These are phyloP conservation scores for Cladosporium sp. DNA, from an alignment of 2,329 filamentous ascomycete species.

Conservation along the genomic window DNA sequence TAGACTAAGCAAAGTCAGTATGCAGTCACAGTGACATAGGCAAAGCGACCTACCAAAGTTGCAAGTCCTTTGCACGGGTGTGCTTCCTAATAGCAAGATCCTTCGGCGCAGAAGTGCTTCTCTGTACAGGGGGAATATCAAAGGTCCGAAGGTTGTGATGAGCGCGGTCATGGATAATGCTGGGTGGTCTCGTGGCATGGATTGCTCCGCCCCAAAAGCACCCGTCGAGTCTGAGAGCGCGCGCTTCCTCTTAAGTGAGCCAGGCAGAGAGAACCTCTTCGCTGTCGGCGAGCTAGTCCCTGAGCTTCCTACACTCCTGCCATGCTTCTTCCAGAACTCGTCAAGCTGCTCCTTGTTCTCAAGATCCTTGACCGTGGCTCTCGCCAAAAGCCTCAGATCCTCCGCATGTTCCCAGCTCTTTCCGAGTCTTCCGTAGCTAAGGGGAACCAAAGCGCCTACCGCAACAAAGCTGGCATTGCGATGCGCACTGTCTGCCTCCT, in stretches of 20 bases:
- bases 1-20: constrained; percentile 66
- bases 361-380: constrained; percentile 65
- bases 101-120: constrained; percentile 84
- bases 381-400: constrained; percentile 71
- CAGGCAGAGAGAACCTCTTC: not conserved
- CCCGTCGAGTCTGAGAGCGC: constrained; percentile 57
- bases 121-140: constrained; percentile 88
- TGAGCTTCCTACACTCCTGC: constrained; percentile 27
- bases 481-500: constrained; percentile 73
- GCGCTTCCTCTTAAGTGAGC: constrained; percentile 29
- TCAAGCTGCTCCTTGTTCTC: constrained; percentile 67
- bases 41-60: constrained; percentile 9
- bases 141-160: constrained; percentile 80
- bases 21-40: not conserved
- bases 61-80: constrained; percentile 82
- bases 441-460: constrained; percentile 82
- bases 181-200: constrained; percentile 77
- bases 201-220: constrained; percentile 62
- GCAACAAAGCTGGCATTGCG: constrained; percentile 92
- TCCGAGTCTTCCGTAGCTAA: constrained; percentile 82
- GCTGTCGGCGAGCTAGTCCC: not conserved
- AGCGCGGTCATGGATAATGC: constrained; percentile 79
- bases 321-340: constrained; percentile 71
- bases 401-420: constrained; percentile 87
- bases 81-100: constrained; percentile 81